Conservation (phyloP, 1,284 basidiomycete species). For the Xanthoconium separans region DNA sequence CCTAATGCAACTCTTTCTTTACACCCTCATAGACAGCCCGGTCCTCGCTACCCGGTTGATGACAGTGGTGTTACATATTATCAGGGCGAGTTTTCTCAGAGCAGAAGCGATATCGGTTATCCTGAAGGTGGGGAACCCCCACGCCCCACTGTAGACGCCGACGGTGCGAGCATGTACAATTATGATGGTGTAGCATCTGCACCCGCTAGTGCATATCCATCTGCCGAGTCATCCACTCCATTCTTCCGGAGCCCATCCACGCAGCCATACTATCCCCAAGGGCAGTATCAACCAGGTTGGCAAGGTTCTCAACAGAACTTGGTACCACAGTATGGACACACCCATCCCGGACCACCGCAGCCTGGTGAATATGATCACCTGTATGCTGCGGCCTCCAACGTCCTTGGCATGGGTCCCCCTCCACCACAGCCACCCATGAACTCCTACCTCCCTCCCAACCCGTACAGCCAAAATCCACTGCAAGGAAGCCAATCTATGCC, state of each 20-base stretch:
- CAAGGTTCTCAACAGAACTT: slow-evolving; percentile 36
- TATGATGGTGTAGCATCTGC: slow-evolving; percentile 35
- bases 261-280: slow-evolving; percentile 26
- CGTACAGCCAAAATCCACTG: slow-evolving; percentile 23
- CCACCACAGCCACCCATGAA: slow-evolving; percentile 38
- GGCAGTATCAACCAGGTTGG: slow-evolving; percentile 31
- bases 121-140: slow-evolving; percentile 11
- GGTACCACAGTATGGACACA: slow-evolving; percentile 29
- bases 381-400: slow-evolving; percentile 75
- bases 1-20: slow-evolving; percentile 17
- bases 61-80: slow-evolving; percentile 18
- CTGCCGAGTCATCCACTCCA: slow-evolving; percentile 21
- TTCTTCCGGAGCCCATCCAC: slow-evolving; percentile 21
- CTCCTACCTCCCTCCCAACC: slow-evolving; percentile 24
- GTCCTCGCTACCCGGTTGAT: slow-evolving; percentile 23
- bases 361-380: slow-evolving; percentile 51
- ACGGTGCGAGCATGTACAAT: slow-evolving; percentile 34
- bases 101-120: slow-evolving; percentile 18
- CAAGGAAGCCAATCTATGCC: slow-evolving; percentile 34
- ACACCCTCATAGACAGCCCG: slow-evolving; percentile 15
- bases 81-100: slow-evolving; percentile 20
- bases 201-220: slow-evolving; percentile 22
- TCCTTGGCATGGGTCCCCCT: slow-evolving; percentile 73
- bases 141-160: slow-evolving; percentile 19
- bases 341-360: slow-evolving; percentile 30